phyloP scores from a whole-genome alignment of 2,329 filamentous ascomycete species.

The Falciphora oryzae region DNA sequence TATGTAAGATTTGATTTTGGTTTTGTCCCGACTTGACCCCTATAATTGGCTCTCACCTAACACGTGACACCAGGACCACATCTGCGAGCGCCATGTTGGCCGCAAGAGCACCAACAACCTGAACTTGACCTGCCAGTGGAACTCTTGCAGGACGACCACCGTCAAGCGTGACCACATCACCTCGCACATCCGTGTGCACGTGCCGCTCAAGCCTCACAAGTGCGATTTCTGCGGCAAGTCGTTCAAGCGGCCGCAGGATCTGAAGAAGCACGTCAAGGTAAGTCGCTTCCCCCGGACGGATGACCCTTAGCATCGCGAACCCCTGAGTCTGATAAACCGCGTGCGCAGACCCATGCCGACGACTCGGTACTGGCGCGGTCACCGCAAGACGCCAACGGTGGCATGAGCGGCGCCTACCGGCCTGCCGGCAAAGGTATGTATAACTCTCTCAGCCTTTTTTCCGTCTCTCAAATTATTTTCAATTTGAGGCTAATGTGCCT shows the following conservation, averaged over 20 bases:
- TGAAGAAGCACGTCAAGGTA: constrained; percentile 98
- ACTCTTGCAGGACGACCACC: constrained; percentile 88
- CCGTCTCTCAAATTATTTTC: constrained; percentile 16
- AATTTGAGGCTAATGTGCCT: constrained; percentile 36
- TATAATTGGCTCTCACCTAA: neutral
- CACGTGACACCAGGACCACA: constrained; percentile 66
- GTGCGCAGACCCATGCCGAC: constrained; percentile 73
- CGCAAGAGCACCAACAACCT: constrained; percentile 99
- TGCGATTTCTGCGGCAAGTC: constrained; percentile 98
- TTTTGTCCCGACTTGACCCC: neutral
- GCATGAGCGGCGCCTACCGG: constrained; percentile 45
- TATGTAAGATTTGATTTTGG: constrained; percentile 41
- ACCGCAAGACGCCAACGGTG: constrained; percentile 45
- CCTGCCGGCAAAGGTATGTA: constrained; percentile 48
- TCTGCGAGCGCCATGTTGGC: constrained; percentile 96
- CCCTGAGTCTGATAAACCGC: neutral
- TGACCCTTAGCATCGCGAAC: neutral
- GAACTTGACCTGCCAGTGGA: constrained; percentile 96
- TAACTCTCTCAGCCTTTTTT: constrained; percentile 12
- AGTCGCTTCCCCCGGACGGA: constrained; percentile 11
- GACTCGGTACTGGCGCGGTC: constrained; percentile 69
- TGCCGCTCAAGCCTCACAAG: constrained; percentile 98
- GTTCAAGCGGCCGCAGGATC: constrained; percentile 96
- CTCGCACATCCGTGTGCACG: constrained; percentile 96
- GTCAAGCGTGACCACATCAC: constrained; percentile 99